A percentile compares a stretch with the other conserved stretches of the same genome.
Evolutionary conservation across 2,329 filamentous ascomycete species (phyloP).

Genomic region (Trichoderma brevicompactum): DNA sequence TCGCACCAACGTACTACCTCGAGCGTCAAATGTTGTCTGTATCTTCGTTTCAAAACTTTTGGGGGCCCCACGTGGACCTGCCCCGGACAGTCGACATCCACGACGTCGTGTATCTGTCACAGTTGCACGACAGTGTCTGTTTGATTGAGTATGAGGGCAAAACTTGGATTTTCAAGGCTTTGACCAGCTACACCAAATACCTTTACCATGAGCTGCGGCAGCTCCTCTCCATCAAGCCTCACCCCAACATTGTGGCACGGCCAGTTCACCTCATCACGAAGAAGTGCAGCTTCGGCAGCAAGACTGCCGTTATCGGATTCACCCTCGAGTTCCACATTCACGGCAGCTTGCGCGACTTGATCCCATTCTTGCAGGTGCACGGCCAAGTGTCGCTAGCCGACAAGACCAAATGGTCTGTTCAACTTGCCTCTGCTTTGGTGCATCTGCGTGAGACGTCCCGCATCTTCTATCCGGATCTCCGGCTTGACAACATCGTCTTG

Average conservation of each 20-base stretch:
- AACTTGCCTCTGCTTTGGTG: constrained; percentile 56
- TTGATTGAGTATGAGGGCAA: constrained; percentile 51
- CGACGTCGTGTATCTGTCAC: constrained; percentile 54
- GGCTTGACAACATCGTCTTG: constrained; percentile 63
- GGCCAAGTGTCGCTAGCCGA: constrained; percentile 47
- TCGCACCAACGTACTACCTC: constrained; percentile 57
- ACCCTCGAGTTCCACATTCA: constrained; percentile 57
- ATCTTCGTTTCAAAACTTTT: constrained; percentile 47
- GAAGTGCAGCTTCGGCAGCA: constrained; percentile 58
- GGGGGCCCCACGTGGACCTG: constrained; percentile 48
- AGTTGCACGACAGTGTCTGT: constrained; percentile 64
- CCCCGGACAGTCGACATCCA: constrained; percentile 55
- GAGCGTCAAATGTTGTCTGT: constrained; percentile 57
- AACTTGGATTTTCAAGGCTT: constrained; percentile 60
- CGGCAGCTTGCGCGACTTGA: constrained; percentile 60
- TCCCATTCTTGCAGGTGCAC: constrained; percentile 57
- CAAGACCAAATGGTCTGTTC: constrained; percentile 58
- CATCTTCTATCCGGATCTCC: constrained; percentile 62
- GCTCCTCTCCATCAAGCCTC: constrained; percentile 56
- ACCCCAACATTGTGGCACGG: constrained; percentile 56
- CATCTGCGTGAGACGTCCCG: constrained; percentile 53
- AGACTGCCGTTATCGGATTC: constrained; percentile 61
- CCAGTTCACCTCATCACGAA: constrained; percentile 62
- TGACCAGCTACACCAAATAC: constrained; percentile 62
- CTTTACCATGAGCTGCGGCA: constrained; percentile 64